These are phyloP conservation scores for Turritis glabra DNA, from an alignment of 345 rosid genomes.

Conservation along the genomic window DNA sequence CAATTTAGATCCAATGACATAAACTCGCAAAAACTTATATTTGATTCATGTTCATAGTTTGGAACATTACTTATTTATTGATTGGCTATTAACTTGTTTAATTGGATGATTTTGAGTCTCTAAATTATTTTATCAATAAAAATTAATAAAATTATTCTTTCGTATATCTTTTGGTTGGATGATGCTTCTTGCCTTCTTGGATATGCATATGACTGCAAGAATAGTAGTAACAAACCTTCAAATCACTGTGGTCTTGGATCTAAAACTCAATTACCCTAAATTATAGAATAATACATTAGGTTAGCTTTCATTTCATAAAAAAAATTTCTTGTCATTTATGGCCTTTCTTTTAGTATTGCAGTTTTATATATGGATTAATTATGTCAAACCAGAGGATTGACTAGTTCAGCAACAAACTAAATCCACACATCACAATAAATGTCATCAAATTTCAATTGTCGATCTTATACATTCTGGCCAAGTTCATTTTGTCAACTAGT, in stretches of 20 bases:
- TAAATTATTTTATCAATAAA: too few relatives aligned
- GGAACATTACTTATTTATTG: too few relatives aligned
- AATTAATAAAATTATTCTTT: too few relatives aligned
- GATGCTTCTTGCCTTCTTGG: too few relatives aligned
- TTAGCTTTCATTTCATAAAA: constrained; percentile 31
- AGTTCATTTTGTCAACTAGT: constrained; percentile 4
- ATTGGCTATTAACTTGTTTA: too few relatives aligned
- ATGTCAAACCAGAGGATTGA: constrained; percentile 29
- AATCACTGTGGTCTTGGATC: constrained; percentile 1
- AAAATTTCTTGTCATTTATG: constrained; percentile 21
- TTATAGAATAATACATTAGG: constrained; percentile 15
- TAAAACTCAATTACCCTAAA: neutral
- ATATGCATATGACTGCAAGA: too few relatives aligned
- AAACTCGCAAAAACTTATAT: too few relatives aligned
- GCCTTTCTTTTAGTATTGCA: neutral
- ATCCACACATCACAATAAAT: constrained; percentile 28
- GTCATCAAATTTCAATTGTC: constrained; percentile 15
- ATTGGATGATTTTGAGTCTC: too few relatives aligned
- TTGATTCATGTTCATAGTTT: too few relatives aligned
- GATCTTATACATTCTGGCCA: constrained; percentile 11
- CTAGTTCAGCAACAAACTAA: constrained; percentile 30
- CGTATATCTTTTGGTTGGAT: too few relatives aligned
- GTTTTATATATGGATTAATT: constrained; percentile 2
- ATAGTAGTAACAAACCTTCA: too few relatives aligned
- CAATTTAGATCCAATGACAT: too few relatives aligned